Base-by-base conservation (phyloP, 2,329 filamentous ascomycete genomes). In the Leptoxyphium fumago region DNA sequence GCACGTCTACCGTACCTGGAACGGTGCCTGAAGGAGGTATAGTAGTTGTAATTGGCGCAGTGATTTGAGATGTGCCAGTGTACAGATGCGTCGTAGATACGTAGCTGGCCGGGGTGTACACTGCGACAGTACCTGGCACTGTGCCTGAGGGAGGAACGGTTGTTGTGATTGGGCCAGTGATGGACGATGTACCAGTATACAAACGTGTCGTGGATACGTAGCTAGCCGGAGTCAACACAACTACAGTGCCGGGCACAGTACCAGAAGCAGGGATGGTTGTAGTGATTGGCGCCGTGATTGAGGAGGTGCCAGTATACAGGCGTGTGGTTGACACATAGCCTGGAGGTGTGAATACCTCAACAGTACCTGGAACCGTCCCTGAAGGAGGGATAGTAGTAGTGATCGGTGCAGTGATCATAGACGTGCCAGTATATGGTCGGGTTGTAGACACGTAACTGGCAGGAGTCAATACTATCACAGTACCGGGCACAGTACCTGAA, bases 361-460 rank as follows among this genome's bases (percentile, higher is more conserved):
- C 46, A 14, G 48, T 49, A 8, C 45, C 48, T 8, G 39, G 41
- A 10, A 26, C 32, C 5, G 46, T 47, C 2, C 48, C 47, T 30
- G 44, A 45, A 5, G 48, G 43, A 10, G 46, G 17, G 15, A 49
- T 43, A 10, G 48, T 48, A 9, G 44, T 47, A 11, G 47, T 49
- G 26, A 45, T 39, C 14, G 45, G 47, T 5, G 18, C 36, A 9
- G 47, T 41, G 15, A 47, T 43, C 7, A 39, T 38, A 10, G 46
- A 43, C 4, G 18, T 29, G 5, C 46, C 46, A 5, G 40, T 45
- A 18, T 47, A 47, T 8, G 30, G 17, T 11, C 17, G 13, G 13
- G 38, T 40, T 28, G 38, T 13, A 7, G 38, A 14, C 11, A 18
- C 18, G 10, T 40, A 40, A 13, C 13, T 18, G 4, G 38, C 14